A percentile compares a stretch with the other conserved stretches of the same genome.
phyloP scores from a whole-genome alignment of 495 filamentous ascomycete genomes.

The Hapsidospora chrysogenum region DNA sequence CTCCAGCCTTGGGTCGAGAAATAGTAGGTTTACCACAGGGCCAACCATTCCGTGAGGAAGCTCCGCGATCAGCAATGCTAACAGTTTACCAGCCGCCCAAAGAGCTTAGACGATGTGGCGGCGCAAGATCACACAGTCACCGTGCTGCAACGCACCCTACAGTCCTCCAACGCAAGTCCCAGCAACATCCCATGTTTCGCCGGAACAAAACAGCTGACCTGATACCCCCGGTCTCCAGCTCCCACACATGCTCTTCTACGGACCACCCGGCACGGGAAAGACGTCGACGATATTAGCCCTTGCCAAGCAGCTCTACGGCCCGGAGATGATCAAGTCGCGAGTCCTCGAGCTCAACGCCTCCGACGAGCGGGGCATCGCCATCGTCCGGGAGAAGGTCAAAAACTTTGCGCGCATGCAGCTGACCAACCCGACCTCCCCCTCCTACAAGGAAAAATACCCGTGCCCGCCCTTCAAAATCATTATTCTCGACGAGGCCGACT shows the following conservation, averaged over 20 bases:
- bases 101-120: conserved; percentile 83
- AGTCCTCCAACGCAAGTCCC: conserved; percentile 67
- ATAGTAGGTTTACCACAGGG: conserved; percentile 70
- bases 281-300: conserved; percentile 95
- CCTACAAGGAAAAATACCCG: conserved; percentile 59
- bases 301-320: conserved; percentile 93
- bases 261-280: conserved; percentile 92
- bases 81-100: conserved; percentile 55
- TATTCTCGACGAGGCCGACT: conserved; percentile 92
- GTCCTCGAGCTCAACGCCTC: conserved; percentile 98
- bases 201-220: neutral
- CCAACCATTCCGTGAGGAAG: neutral
- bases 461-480: conserved; percentile 98
- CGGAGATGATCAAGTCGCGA: conserved; percentile 80
- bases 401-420: conserved; percentile 92
- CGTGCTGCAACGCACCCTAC: conserved; percentile 78
- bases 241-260: conserved; percentile 99
- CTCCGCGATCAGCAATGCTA: neutral
- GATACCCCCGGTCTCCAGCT: conserved; percentile 35
- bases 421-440: conserved; percentile 49
- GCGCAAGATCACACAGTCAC: conserved; percentile 96
- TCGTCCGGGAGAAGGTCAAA: conserved; percentile 97
- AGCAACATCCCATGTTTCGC: neutral
- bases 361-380: conserved; percentile 92
- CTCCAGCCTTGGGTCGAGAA: conserved; percentile 98